Evolutionary conservation across 495 filamentous ascomycete species (phyloP), one percentile per base, ranked within the genome.

Genomic region (Hyaloscypha finlandica): DNA sequence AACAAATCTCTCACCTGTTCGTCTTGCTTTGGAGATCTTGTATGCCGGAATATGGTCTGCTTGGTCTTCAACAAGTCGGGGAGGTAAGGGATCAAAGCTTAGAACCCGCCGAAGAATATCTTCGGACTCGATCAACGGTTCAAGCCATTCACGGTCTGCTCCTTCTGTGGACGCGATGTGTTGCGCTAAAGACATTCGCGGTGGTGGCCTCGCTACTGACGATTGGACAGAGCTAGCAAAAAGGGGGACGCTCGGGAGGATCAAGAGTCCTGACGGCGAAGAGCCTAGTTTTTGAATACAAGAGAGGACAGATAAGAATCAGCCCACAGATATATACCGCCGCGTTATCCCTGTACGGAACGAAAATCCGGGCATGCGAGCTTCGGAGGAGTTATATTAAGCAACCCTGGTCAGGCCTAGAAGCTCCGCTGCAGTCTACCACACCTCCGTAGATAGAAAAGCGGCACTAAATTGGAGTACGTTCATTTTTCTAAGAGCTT

Each of bases 11-110:
- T 72, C 69, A 86, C 86, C 70, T 57, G 83, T 74, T 72, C 87
- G 79, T 69, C 80, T 85, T 29, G 71, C 66, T 32, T 78, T 76
- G 6, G 84, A 81, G 45, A 88, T 84, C 70, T 88, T 81, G 66
- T 85, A 86, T 0, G 80, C 81, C 3, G 79, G 73, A 30, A 74
- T 74, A 19, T 74, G 74, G 9, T 73, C 65, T 12, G 73, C 68
- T n/a, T 70, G 61, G 8, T 76, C 75, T 48, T 66, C 63, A n/a
- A 71, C 57, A 6, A 20, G 32, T 53, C 6, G 12, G 8, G 61
- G 67, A 16, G 73, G 73, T 48, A 80, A 70, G 4, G 72, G 65
- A 69, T 78, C 74, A 53, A 78, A 78, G 63, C 75, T 78, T 55
- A 78, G 70, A 25, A 75, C 72, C 3, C 74, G 74, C 14, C 69